Conservation (phyloP, 2,329 filamentous ascomycete species). For the Didymella glomerata region DNA sequence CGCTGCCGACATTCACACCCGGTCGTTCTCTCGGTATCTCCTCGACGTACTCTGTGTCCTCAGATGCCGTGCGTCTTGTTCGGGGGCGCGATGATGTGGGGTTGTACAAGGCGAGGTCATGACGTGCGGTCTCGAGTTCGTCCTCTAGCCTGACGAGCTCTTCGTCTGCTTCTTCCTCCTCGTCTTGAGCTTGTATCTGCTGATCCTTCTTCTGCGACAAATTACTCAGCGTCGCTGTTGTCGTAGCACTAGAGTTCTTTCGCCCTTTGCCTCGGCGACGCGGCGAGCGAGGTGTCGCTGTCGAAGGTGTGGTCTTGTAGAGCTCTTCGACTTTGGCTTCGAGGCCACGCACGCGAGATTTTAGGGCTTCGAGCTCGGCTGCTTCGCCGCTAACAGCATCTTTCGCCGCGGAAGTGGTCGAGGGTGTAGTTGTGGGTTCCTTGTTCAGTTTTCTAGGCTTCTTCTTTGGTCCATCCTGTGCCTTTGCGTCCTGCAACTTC, state of each 20-base stretch:
- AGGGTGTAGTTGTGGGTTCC: conserved; percentile 31
- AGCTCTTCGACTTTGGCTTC: conserved; percentile 51
- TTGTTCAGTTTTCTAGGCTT: conserved; percentile 48
- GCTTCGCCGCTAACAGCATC: conserved; percentile 16
- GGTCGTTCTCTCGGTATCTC: conserved; percentile 37
- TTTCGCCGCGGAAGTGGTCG: not conserved
- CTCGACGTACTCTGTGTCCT: conserved; percentile 36
- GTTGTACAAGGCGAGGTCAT: conserved; percentile 40
- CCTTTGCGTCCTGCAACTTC: conserved; percentile 3
- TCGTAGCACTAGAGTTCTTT: conserved; percentile 35
- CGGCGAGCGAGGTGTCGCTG: conserved; percentile 37
- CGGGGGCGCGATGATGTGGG: conserved; percentile 5
- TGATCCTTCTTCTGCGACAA: not conserved
- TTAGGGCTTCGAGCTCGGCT: conserved; percentile 47
- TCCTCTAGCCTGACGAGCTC: conserved; percentile 44
- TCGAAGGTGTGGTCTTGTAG: conserved; percentile 30
- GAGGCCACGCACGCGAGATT: conserved; percentile 46
- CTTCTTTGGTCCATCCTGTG: conserved; percentile 25
- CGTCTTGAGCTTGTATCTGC: conserved; percentile 5
- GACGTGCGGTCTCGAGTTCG: conserved; percentile 45
- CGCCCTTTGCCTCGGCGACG: conserved; percentile 45
- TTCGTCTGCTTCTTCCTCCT: conserved; percentile 43
- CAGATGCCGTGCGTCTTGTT: conserved; percentile 7
- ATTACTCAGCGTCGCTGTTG: conserved; percentile 31
- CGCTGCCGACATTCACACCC: conserved; percentile 3